These are phyloP conservation scores for Hyphodiscus hymeniophilus DNA, from an alignment of 495 filamentous ascomycete species.

Conservation along the genomic window DNA sequence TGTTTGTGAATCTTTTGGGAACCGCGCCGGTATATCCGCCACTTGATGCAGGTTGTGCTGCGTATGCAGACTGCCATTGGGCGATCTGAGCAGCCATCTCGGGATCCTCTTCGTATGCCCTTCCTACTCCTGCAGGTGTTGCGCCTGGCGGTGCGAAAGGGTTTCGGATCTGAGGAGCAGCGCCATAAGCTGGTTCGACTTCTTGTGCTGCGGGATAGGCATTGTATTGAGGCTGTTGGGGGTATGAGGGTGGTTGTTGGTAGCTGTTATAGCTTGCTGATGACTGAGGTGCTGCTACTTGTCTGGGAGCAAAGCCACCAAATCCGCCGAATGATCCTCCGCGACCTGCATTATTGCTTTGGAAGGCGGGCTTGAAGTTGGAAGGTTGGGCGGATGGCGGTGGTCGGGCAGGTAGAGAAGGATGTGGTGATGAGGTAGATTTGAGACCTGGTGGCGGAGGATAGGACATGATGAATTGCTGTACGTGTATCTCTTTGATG, in stretches of 20 bases:
- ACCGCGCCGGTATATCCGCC: constrained; percentile 19
- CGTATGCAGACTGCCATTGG: constrained; percentile 93
- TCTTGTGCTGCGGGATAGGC: constrained; percentile 31
- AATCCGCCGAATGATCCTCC: constrained; percentile 16
- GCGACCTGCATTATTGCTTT: constrained; percentile 27
- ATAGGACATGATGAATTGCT: constrained; percentile 90
- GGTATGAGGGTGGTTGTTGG: constrained; percentile 16
- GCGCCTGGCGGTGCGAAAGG: constrained; percentile 64
- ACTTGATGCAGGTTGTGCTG: constrained; percentile 28
- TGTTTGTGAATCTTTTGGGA: constrained; percentile 9
- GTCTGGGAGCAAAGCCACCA: constrained; percentile 51
- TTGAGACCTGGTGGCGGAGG: constrained; percentile 84
- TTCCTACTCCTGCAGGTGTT: constrained; percentile 24
- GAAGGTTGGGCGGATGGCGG: constrained; percentile 51
- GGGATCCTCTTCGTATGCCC: constrained; percentile 50
- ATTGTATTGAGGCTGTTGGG: constrained; percentile 25
- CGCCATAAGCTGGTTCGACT: constrained; percentile 31
- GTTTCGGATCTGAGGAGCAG: constrained; percentile 57
- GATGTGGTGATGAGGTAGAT: constrained; percentile 58
- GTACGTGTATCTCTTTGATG: constrained; percentile 32
- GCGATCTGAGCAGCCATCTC: constrained; percentile 91
- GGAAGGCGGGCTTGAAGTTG: constrained; percentile 54
- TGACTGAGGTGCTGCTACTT: constrained; percentile 38
- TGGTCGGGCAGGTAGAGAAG: constrained; percentile 78
- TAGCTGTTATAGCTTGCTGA: constrained; percentile 13